Base-by-base conservation (phyloP, 108 stramenopile genomes). In the Fragilaria crotonensis region DNA sequence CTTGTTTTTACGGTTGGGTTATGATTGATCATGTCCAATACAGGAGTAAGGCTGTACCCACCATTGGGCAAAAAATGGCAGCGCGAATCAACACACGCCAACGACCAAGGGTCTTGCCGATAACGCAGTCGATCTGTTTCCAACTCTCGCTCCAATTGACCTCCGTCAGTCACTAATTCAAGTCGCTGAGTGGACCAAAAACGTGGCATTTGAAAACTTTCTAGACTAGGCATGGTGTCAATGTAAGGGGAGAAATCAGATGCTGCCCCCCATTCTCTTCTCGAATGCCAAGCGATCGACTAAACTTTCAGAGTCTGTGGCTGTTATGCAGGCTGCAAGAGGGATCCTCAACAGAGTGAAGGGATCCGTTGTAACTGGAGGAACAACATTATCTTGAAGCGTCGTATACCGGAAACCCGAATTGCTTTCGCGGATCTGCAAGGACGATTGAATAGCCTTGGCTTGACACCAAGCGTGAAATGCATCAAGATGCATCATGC, bases 11-110 rank as follows among this genome's bases (percentile, higher is more conserved):
- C 64, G 0, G 73, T 57, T 0, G 62, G 33, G 58, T 85, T 70
- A 65, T 89, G 87, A 63, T 81, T 89, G 45, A 89, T 69, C 84
- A 89, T 85, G 53, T 89, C 84, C 33, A 89, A 33, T 52, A 83
- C 47, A 19, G 87, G 87, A 22, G 87, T 85, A 67, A 85, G 72
- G 17, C 80, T 54, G 54, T 85, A 89, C 30, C 33, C 65, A 5
- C 64, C 60, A 59, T 89, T 81, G 21, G 70, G 72, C 17, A 89
- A 49, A 62, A 81, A 89, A 45, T 85, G 83, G 27, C 78, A 75
- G 48, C 87, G 72, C 9, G 87, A 84, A 65, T 81, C 75, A 22
- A 89, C 87, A 59, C 75, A 73, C 7, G 87, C 84, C n/a, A 81
- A 64, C 7, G 87, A 81, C 87, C 87, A 85, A 50, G 59, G 72